Evolutionary conservation across 345 rosid species (phyloP).

Genomic region (Moringa oleifera): DNA sequence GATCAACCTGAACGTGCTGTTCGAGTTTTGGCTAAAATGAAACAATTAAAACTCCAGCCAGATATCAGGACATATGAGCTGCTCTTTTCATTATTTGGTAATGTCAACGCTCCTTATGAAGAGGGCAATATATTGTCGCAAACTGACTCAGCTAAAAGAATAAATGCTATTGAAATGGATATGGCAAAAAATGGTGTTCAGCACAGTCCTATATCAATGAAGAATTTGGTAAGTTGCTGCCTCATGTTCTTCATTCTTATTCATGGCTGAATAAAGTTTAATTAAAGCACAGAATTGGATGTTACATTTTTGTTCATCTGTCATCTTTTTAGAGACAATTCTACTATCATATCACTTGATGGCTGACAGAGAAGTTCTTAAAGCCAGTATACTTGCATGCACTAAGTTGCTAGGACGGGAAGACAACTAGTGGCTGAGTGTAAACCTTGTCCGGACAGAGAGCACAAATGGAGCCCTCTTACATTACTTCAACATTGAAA

Average conservation of each 20-base stretch:
- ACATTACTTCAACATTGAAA: background rate
- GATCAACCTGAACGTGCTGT: constrained; percentile 76
- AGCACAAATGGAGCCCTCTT: too few species aligned
- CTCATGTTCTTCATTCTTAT: constrained; percentile 9
- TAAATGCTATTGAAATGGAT: constrained; percentile 63
- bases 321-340: too few species aligned
- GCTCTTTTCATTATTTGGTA: constrained; percentile 71
- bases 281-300: background rate
- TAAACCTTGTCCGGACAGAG: too few species aligned
- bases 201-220: constrained; percentile 56
- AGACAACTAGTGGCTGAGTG: background rate
- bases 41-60: constrained; percentile 43
- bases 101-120: constrained; percentile 71
- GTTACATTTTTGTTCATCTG: background rate
- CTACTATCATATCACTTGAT: too few species aligned
- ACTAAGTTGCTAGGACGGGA: background rate
- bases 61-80: constrained; percentile 61
- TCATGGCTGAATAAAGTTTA: constrained; percentile 4
- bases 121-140: constrained; percentile 50
- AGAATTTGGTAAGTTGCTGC: constrained; percentile 51
- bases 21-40: constrained; percentile 65
- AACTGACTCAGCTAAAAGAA: constrained; percentile 53
- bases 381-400: background rate
- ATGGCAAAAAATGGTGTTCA: constrained; percentile 63
- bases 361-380: background rate